Base-by-base conservation (phyloP, 1,139 yeast species). In the Scheffersomyces parashehatae region DNA sequence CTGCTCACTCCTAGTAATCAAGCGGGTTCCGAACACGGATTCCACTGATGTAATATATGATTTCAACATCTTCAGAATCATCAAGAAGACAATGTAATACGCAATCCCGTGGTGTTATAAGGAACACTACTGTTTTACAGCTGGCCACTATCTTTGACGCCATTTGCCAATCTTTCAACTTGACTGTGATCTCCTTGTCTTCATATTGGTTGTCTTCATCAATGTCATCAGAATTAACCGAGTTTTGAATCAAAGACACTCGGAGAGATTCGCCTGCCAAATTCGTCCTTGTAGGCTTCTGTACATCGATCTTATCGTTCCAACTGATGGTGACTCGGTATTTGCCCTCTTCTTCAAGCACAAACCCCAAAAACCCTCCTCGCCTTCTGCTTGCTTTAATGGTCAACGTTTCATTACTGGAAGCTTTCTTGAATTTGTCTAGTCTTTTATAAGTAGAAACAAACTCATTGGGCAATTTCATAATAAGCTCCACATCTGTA, bases 81-180 rank as follows among this genome's bases (percentile, higher is more conserved):
- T 81, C 85, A 34, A 82, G 60, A 47, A 73, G 65, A 50, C 86
- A 80, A 55, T 81, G 83, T 39, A 83, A 59, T 1, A 80, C 79
- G 3, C 81, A 82, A 40, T 77, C 77, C 9, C 68, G 65, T n/a
- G 65, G 62, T 15, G 81, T 70, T 36, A 83, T 62, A 35, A 80
- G 66, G 36, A 83, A 56, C 12, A 81, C 73, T 38, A 81, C 77
- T 2, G 77, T 74, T 40, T 75, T 73, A 52, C 86, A 79, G 8
- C 74, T 62, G 14, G 81, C 81, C 33, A 81, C 77, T 14, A 83
- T 68, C 52, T 64, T 73, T 3, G 81, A 69, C 0, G 84, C 84
- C 59, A 75, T 59, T 45, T 70, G 77, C 87, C 87, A 82, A 55
- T 82, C 84, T 48, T 66, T 68, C 24, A 81, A 60, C 49, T 67